Percentiles rank a stretch among this genome's conserved stretches.
These are phyloP conservation scores for Recurvomyces mirabilis DNA, from an alignment of 495 filamentous ascomycete genomes.

Conservation along the genomic window DNA sequence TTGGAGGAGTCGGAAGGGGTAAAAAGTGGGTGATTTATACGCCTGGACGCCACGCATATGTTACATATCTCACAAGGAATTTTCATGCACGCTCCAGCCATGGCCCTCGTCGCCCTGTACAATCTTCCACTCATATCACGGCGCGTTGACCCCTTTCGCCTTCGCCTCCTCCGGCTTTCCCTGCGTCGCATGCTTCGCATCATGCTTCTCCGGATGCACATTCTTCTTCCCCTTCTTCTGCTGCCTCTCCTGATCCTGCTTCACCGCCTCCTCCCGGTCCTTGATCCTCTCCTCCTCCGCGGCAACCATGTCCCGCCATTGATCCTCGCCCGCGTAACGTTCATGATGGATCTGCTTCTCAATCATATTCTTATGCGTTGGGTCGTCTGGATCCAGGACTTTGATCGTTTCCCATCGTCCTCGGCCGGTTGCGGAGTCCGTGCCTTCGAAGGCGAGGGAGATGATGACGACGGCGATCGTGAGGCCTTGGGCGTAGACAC, in stretches of 20 bases:
- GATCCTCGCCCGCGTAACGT: constrained; percentile 65
- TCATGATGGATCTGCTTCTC: constrained; percentile 63
- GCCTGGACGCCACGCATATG: too few relatives aligned
- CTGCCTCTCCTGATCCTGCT: constrained; percentile 21
- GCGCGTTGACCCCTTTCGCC: not conserved
- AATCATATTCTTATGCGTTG: constrained; percentile 57
- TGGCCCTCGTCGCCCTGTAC: too few relatives aligned
- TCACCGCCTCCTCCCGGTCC: constrained; percentile 26
- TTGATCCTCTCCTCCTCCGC: constrained; percentile 33
- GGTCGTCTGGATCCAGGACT: constrained; percentile 61
- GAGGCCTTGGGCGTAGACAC: constrained; percentile 94
- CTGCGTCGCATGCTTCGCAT: constrained; percentile 24
- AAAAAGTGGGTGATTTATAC: too few relatives aligned
- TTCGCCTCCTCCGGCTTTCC: constrained; percentile 13
- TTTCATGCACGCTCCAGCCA: too few relatives aligned
- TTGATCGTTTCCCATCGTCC: constrained; percentile 67
- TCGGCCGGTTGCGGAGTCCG: constrained; percentile 62
- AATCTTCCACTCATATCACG: not conserved
- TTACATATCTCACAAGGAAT: too few relatives aligned
- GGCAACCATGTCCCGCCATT: constrained; percentile 58
- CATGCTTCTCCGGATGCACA: not conserved
- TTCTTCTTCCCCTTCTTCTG: constrained; percentile 19
- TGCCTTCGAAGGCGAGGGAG: constrained; percentile 79
- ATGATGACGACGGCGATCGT: constrained; percentile 82
- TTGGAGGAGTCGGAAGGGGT: too few relatives aligned